phyloP scores from a whole-genome alignment of 2,329 filamentous ascomycete genomes.

The Didymella exigua region DNA sequence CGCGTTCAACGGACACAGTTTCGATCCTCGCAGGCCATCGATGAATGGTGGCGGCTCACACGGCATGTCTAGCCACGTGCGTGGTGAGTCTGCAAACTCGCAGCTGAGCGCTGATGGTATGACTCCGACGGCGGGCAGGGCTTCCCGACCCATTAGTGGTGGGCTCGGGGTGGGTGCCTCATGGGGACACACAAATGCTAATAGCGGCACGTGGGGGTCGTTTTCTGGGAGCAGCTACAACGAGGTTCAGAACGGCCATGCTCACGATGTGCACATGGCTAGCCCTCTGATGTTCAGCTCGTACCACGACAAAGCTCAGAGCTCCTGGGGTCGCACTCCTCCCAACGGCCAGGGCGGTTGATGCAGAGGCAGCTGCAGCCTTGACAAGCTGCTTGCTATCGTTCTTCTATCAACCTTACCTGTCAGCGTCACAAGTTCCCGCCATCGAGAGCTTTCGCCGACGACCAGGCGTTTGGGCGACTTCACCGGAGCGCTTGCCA shows the following conservation, averaged over 20 bases:
- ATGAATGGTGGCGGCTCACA: conserved; percentile 39
- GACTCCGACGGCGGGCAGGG: conserved; percentile 21
- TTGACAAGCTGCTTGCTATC: conserved; percentile 4
- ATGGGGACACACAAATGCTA: conserved; percentile 38
- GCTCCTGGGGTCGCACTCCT: conserved; percentile 44
- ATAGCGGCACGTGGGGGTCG: conserved; percentile 32
- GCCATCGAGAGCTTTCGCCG: not conserved
- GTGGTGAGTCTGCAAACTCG: conserved; percentile 52
- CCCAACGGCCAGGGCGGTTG: conserved; percentile 49
- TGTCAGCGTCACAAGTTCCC: not conserved
- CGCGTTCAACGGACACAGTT: conserved; percentile 25
- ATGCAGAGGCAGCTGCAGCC: conserved; percentile 18
- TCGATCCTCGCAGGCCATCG: conserved; percentile 38
- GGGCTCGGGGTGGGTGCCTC: conserved; percentile 41
- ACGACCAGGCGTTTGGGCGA: not conserved
- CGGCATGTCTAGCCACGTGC: conserved; percentile 48
- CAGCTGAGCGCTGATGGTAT: conserved; percentile 43
- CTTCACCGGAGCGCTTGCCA: not conserved
- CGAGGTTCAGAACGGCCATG: conserved; percentile 24
- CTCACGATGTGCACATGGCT: conserved; percentile 39
- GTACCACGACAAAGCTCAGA: conserved; percentile 40
- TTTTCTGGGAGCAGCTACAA: conserved; percentile 24
- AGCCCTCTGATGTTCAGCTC: conserved; percentile 52
- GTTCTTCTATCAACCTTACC: conserved; percentile 1
- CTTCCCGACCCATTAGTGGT: conserved; percentile 33